Percentiles rank a stretch among this genome's conserved stretches.
phyloP scores from a whole-genome alignment of 2,329 filamentous ascomycete species.

The Didymellaceae sp. region DNA sequence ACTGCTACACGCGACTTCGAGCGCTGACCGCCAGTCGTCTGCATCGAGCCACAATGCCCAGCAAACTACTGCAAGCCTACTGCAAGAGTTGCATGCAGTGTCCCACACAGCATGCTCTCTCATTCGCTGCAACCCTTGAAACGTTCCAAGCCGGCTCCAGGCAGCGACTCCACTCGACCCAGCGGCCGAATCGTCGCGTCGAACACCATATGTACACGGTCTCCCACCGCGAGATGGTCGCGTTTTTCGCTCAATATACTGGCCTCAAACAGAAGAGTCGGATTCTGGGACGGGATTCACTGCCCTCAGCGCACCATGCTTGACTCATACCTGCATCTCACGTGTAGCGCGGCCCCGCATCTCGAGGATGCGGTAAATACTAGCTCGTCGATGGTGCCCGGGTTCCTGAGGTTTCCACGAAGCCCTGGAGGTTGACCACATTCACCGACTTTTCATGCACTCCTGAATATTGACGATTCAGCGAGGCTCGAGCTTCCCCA shows the following conservation, averaged over 20 bases:
- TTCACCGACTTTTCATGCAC: conserved; percentile 26
- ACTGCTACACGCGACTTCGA: conserved; percentile 25
- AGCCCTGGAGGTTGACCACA: conserved; percentile 25
- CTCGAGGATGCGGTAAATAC: conserved; percentile 39
- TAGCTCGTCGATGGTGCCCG: conserved; percentile 37
- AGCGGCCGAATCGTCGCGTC: conserved; percentile 49
- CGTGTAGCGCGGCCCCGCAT: conserved; percentile 37
- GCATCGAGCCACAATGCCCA: conserved; percentile 36
- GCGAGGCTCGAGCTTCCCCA: conserved; percentile 19
- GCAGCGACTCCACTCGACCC: conserved; percentile 30
- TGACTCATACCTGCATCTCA: conserved; percentile 54
- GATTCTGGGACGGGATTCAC: conserved; percentile 18
- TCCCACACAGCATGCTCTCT: conserved; percentile 20
- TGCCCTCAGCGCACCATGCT: conserved; percentile 26
- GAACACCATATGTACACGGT: conserved; percentile 47
- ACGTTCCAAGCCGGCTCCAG: conserved; percentile 42
- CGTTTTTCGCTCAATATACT: conserved; percentile 46
- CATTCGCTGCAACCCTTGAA: conserved; percentile 32
- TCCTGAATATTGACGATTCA: conserved; percentile 21
- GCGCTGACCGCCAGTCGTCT: conserved; percentile 36
- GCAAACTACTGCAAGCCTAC: conserved; percentile 34
- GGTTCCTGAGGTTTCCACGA: conserved; percentile 41
- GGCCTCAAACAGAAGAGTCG: conserved; percentile 38
- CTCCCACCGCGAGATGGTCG: conserved; percentile 51
- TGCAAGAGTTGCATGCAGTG: conserved; percentile 37